A percentile compares a stretch with the other conserved stretches of the same genome.
phyloP scores from a whole-genome alignment of 352 stramenopile species.

The Elongisporangium anandrum region DNA sequence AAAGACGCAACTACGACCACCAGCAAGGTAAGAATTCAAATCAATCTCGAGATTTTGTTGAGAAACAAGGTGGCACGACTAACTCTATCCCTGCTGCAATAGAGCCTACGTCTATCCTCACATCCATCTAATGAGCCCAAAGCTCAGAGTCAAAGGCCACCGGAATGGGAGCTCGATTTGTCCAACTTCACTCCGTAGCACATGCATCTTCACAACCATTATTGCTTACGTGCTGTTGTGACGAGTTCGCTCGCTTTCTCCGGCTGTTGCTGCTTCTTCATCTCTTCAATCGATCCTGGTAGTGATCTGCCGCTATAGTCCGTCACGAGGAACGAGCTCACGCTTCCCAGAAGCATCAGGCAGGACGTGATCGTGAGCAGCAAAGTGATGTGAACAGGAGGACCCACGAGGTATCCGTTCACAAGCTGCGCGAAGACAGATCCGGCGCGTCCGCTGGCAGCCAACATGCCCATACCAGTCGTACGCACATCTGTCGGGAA shows the following conservation, averaged over 20 bases:
- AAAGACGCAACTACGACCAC: neutral
- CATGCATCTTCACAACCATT: too few species aligned
- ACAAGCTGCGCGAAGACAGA: constrained; percentile 91
- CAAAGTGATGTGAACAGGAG: constrained; percentile 67
- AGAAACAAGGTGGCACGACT: neutral
- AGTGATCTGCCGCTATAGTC: constrained; percentile 58
- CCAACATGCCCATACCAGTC: constrained; percentile 88
- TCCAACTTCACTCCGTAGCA: constrained; percentile 56
- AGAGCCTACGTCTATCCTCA: neutral
- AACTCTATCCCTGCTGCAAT: neutral
- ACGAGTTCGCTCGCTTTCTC: constrained; percentile 4
- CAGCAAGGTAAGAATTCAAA: neutral
- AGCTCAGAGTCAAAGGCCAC: neutral
- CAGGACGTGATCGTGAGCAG: constrained; percentile 68
- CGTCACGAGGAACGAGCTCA: constrained; percentile 48
- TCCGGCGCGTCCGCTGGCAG: constrained; percentile 72
- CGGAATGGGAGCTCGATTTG: constrained; percentile 61
- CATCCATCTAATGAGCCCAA: constrained; percentile 10
- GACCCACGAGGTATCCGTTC: constrained; percentile 79
- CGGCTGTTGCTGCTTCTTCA: constrained; percentile 21
- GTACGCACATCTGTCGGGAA: constrained; percentile 89
- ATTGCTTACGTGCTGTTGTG: constrained; percentile 4
- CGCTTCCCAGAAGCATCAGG: constrained; percentile 77
- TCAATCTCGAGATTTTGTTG: neutral
- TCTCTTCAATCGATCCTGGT: constrained; percentile 52